Evolutionary conservation across 176 grass and related monocot genomes (phyloP).

Genomic region (Bonia amplexicaulis): DNA sequence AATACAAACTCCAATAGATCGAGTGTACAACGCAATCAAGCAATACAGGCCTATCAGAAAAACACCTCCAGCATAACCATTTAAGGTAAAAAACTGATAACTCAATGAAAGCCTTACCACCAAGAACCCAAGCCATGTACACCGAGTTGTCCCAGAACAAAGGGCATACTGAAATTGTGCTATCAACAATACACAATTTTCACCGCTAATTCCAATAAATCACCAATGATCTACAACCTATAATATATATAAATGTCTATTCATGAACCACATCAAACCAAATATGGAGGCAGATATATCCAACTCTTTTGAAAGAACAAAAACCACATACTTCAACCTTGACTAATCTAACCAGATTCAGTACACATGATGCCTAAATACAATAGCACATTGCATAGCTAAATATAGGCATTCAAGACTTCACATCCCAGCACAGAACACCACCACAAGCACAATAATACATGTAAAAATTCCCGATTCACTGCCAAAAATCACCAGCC

Average conservation of each 20-base stretch:
- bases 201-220: neutral
- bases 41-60: neutral
- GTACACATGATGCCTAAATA: neutral
- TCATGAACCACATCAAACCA: neutral
- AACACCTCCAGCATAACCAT: neutral
- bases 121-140: conserved; percentile 5
- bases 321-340: neutral
- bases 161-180: neutral
- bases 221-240: neutral
- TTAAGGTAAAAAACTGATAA: neutral
- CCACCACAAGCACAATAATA: neutral
- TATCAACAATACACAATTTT: neutral
- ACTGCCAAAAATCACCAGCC: neutral
- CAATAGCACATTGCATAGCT: neutral
- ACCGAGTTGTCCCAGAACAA: conserved; percentile 15
- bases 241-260: neutral
- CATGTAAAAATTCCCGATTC: neutral
- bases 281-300: neutral
- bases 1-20: neutral
- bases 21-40: neutral
- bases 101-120: neutral
- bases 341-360: conserved; percentile 6
- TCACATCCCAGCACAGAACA: neutral
- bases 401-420: neutral
- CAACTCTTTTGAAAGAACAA: neutral